Evolutionary conservation across 2,329 filamentous ascomycete species (phyloP).

Genomic region (Magnaporthiopsis incrustans): DNA sequence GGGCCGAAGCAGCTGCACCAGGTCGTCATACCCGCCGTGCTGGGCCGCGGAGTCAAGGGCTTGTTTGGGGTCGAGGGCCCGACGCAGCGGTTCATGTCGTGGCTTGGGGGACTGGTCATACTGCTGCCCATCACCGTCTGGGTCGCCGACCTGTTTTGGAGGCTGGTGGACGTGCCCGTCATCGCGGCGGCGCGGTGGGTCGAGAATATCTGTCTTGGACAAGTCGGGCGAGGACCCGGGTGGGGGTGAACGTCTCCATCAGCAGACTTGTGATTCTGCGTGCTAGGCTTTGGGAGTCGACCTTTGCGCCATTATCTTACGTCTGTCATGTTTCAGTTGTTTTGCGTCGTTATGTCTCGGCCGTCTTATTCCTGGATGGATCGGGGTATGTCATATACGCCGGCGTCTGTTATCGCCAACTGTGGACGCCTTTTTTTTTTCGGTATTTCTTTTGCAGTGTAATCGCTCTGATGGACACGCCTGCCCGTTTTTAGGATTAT

Average conservation of each 20-base stretch:
- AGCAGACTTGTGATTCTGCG: not conserved
- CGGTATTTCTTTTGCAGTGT: not conserved
- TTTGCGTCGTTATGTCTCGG: no score
- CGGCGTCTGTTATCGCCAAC: no score
- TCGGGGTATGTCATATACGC: not conserved
- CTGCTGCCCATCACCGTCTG: conserved; percentile 36
- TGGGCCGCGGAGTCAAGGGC: conserved; percentile 23
- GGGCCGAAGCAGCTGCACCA: conserved; percentile 7
- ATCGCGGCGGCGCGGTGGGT: conserved; percentile 20
- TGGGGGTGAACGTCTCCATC: not conserved
- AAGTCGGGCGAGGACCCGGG: conserved; percentile 11
- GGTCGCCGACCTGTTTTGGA: conserved; percentile 52
- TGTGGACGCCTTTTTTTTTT: no score
- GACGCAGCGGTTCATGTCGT: conserved; percentile 22
- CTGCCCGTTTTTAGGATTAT: no score
- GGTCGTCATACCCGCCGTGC: conserved; percentile 11
- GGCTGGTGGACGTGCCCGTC: conserved; percentile 40
- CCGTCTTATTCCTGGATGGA: not conserved
- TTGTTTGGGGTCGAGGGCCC: conserved; percentile 22
- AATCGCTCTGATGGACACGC: not conserved
- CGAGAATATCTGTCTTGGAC: conserved; percentile 19
- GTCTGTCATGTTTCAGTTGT: no score
- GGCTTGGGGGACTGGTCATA: conserved; percentile 29
- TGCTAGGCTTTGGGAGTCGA: not conserved
- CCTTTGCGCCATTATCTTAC: no score